phyloP scores from a whole-genome alignment of 73 alveolate species.

The Urostyla sp. region DNA sequence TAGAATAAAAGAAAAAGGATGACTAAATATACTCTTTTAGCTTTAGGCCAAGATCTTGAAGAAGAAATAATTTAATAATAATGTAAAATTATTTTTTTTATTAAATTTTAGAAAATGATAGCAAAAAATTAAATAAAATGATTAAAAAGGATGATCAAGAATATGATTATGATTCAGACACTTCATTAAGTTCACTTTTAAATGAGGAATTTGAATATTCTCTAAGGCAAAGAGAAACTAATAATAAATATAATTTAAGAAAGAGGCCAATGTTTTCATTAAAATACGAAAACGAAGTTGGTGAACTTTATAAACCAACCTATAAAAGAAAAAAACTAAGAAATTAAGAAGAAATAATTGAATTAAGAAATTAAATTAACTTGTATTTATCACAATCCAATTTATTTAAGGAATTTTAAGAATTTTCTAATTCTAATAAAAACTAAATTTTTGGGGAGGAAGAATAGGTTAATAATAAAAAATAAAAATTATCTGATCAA shows the following conservation, averaged over 20 bases:
- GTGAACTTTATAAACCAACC: neutral
- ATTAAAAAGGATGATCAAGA: neutral
- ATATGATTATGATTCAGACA: constrained; percentile 41
- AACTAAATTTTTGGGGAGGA: neutral
- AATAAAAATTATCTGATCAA: neutral
- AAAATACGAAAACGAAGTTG: constrained; percentile 21
- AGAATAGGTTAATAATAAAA: neutral
- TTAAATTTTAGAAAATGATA: too few relatives aligned
- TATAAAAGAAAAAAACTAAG: neutral
- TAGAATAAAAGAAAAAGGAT: constrained; percentile 6
- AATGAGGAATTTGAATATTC: constrained; percentile 25
- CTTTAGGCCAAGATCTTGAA: too few relatives aligned
- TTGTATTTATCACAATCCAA: neutral
- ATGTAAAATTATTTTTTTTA: too few relatives aligned
- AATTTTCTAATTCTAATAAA: neutral
- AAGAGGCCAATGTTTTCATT: constrained; percentile 16
- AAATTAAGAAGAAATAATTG: neutral
- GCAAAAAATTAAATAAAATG: too few relatives aligned
- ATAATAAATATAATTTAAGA: constrained; percentile 42
- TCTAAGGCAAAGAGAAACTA: constrained; percentile 6
- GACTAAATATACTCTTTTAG: neutral
- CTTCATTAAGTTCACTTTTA: constrained; percentile 12
- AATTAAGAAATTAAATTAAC: neutral
- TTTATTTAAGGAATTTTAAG: neutral
- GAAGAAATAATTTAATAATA: too few relatives aligned